A percentile compares a stretch with the other conserved stretches of the same genome.
These are phyloP conservation scores for Nakazawaea pomicola DNA, from an alignment of 805 yeast species.

Conservation along the genomic window DNA sequence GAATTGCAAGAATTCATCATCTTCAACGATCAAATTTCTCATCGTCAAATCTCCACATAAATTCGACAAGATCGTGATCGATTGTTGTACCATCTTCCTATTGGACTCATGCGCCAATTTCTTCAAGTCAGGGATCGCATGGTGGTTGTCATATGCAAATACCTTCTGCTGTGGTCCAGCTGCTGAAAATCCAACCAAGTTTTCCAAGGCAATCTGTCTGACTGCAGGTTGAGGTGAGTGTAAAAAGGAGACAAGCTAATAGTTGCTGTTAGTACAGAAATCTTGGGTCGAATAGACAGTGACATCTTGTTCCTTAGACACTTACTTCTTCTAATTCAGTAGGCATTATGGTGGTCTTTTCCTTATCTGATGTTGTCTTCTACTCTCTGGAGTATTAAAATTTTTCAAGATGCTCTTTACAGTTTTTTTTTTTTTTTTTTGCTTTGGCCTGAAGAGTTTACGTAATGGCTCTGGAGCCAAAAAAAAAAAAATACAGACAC, in stretches of 20 bases:
- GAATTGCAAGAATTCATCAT: constrained; percentile 47
- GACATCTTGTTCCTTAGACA: too few relatives aligned
- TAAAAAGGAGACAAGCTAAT: constrained; percentile 66
- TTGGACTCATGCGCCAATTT: constrained; percentile 49
- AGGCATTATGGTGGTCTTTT: constrained; percentile 44
- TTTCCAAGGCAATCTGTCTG: constrained; percentile 78
- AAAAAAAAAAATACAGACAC: too few relatives aligned
- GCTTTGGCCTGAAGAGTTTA: too few relatives aligned
- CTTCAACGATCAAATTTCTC: constrained; percentile 62
- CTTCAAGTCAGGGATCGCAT: constrained; percentile 71
- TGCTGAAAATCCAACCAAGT: constrained; percentile 74
- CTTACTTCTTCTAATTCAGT: constrained; percentile 47
- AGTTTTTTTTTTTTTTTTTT: not conserved
- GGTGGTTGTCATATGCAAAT: constrained; percentile 65
- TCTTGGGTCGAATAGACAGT: too few relatives aligned
- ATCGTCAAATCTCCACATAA: constrained; percentile 66
- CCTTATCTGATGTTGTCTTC: not conserved
- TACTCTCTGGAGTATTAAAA: not conserved
- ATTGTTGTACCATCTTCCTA: constrained; percentile 51
- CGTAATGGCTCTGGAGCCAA: too few relatives aligned
- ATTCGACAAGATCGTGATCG: constrained; percentile 78
- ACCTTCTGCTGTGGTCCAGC: constrained; percentile 61
- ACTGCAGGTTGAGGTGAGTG: constrained; percentile 79
- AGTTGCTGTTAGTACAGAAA: too few relatives aligned
- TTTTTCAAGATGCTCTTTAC: not conserved